Evolutionary conservation across 257 asterid species (phyloP).

Genomic region (Nicotiana knightiana): DNA sequence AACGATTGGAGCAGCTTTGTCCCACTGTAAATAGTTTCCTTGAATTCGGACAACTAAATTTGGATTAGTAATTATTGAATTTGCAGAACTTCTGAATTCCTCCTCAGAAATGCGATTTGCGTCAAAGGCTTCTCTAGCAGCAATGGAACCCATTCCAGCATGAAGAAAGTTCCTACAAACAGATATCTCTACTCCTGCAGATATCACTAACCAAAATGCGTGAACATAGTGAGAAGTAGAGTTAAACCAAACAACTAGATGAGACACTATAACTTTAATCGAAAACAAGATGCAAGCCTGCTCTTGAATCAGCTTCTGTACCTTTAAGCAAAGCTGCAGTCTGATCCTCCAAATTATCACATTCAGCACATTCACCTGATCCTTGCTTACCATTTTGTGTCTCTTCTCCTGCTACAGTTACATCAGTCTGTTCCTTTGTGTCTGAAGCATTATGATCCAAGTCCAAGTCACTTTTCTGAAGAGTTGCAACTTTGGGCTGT

Average conservation of each 20-base stretch:
- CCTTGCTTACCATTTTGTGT: slow-evolving; percentile 19
- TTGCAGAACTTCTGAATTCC: slow-evolving; percentile 54
- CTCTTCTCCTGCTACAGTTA: slow-evolving; percentile 9
- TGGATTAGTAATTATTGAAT: slow-evolving; percentile 52
- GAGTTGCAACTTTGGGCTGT: slow-evolving; percentile 27
- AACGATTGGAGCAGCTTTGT: slow-evolving; percentile 62
- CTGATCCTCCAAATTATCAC: slow-evolving; percentile 35
- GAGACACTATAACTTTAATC: neutral
- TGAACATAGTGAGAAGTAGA: neutral
- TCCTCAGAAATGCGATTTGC: slow-evolving; percentile 52
- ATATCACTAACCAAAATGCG: neutral
- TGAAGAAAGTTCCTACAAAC: slow-evolving; percentile 69
- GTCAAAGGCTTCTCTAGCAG: slow-evolving; percentile 68
- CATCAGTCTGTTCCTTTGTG: slow-evolving; percentile 27
- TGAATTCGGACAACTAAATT: slow-evolving; percentile 61
- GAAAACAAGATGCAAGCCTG: slow-evolving; percentile 21
- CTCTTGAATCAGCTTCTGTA: slow-evolving; percentile 31
- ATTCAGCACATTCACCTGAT: slow-evolving; percentile 24
- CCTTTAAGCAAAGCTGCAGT: slow-evolving; percentile 24
- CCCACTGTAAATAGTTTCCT: slow-evolving; percentile 77
- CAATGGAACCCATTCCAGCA: slow-evolving; percentile 72
- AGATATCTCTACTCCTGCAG: slow-evolving; percentile 72
- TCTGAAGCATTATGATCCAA: slow-evolving; percentile 28
- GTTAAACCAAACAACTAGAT: slow-evolving; percentile 10
- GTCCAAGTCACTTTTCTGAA: slow-evolving; percentile 16